Conservation (phyloP, 768 basidiomycete genomes). For the Tremella fuciformis region DNA sequence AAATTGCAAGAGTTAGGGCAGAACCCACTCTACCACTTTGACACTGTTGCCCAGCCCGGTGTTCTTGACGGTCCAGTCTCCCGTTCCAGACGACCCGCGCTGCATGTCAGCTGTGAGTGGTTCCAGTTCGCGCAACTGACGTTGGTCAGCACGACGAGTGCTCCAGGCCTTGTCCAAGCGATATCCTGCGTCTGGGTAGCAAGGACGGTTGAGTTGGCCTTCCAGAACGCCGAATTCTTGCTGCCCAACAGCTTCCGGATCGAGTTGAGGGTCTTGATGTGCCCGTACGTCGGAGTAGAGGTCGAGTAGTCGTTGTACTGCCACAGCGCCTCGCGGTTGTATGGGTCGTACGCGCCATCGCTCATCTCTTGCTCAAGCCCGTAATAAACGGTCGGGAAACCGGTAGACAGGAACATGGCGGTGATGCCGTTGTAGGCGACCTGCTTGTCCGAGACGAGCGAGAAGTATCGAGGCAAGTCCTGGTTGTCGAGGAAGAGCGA, state of each 20-base stretch:
- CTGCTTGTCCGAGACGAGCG: slow-evolving; percentile 24
- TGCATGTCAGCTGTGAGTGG: slow-evolving; percentile 1
- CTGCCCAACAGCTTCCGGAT: slow-evolving; percentile 27
- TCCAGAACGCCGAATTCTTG: slow-evolving; percentile 17
- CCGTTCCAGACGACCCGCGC: not conserved
- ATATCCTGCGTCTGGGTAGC: slow-evolving; percentile 22
- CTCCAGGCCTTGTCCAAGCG: slow-evolving; percentile 24
- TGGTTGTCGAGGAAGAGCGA: slow-evolving; percentile 41
- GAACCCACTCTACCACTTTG: not conserved
- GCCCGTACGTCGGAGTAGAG: slow-evolving; percentile 21
- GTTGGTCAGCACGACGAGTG: slow-evolving; percentile 40
- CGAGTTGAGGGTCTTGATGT: slow-evolving; percentile 31
- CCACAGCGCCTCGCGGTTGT: slow-evolving; percentile 41
- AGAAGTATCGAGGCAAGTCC: slow-evolving; percentile 39
- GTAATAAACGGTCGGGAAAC: slow-evolving; percentile 43
- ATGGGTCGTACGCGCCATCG: slow-evolving; percentile 28
- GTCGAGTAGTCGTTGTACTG: slow-evolving; percentile 34
- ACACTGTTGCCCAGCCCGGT: not conserved
- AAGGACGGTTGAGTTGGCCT: slow-evolving; percentile 14
- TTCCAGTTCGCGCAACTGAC: slow-evolving; percentile 19
- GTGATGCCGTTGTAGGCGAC: slow-evolving; percentile 35
- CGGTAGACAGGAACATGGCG: slow-evolving; percentile 30
- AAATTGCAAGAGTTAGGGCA: not conserved
- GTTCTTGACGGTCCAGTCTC: slow-evolving; percentile 3
- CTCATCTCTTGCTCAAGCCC: slow-evolving; percentile 39